These are phyloP conservation scores for Garcia nutans DNA, from an alignment of 345 rosid genomes.

Conservation along the genomic window DNA sequence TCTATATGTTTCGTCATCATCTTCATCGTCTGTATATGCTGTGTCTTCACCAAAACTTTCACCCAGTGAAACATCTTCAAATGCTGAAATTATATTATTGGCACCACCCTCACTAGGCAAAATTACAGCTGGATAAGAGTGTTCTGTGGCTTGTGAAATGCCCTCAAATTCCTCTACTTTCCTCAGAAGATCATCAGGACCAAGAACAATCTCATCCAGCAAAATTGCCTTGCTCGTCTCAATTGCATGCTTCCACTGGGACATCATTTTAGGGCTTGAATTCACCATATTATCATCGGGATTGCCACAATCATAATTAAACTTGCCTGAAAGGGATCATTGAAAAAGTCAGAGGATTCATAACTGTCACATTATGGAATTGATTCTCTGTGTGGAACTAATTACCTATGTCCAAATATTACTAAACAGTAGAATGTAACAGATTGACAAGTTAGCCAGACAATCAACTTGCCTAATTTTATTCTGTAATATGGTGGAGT, in stretches of 20 bases:
- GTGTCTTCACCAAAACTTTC: constrained; percentile 24
- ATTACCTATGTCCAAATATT: background rate
- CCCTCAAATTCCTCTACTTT: constrained; percentile 77
- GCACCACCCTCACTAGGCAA: constrained; percentile 35
- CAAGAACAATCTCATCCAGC: constrained; percentile 51
- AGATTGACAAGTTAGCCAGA: background rate
- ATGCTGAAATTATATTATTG: constrained; percentile 26
- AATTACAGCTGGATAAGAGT: constrained; percentile 64
- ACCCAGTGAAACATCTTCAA: constrained; percentile 24
- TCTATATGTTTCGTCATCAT: constrained; percentile 23
- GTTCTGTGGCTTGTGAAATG: constrained; percentile 65
- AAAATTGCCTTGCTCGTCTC: constrained; percentile 66
- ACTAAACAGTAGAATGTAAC: background rate
- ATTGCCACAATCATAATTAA: constrained; percentile 14
- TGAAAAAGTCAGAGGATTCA: constrained; percentile 7
- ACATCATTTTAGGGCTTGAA: constrained; percentile 80
- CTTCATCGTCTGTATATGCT: background rate
- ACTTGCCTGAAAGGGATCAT: constrained; percentile 29
- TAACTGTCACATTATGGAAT: background rate
- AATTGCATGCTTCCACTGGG: constrained; percentile 65
- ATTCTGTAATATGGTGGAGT: background rate
- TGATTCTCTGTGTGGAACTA: background rate
- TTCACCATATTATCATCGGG: constrained; percentile 30
- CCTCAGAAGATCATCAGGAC: constrained; percentile 64
- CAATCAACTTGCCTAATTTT: background rate